Percentiles rank a stretch among this genome's conserved stretches.
Conservation (phyloP, 495 filamentous ascomycete genomes). For the Tuber microsphaerosporum region DNA sequence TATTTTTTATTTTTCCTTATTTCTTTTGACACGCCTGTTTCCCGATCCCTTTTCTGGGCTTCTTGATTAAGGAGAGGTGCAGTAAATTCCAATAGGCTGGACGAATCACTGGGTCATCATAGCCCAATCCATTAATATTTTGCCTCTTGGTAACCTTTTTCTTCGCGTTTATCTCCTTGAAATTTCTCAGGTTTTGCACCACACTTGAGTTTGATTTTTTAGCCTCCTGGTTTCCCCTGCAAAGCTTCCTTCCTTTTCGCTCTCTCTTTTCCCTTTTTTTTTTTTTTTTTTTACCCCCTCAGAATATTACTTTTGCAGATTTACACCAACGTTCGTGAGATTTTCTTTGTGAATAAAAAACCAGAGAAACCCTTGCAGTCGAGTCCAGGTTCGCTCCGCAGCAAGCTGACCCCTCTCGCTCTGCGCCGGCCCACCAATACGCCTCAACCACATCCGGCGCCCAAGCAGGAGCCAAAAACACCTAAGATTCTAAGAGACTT, state of each 20-base stretch:
- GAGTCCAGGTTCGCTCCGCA: constrained; percentile 35
- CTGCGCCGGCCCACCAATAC: constrained; percentile 33
- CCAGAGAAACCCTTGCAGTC: constrained; percentile 32
- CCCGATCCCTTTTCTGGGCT: constrained; percentile 40
- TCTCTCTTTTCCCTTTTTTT: constrained; percentile 12
- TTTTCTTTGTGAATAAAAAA: constrained; percentile 4
- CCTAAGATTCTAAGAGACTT: constrained; percentile 27
- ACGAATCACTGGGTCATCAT: constrained; percentile 41
- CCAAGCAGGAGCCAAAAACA: constrained; percentile 31
- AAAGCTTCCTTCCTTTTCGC: constrained; percentile 7
- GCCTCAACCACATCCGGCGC: constrained; percentile 37
- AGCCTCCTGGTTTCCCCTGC: neutral
- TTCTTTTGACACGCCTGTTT: constrained; percentile 38
- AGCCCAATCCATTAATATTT: constrained; percentile 34
- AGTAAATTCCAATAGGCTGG: constrained; percentile 39
- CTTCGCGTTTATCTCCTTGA: neutral
- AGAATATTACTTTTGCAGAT: neutral
- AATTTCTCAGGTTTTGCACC: constrained; percentile 1
- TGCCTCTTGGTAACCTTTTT: constrained; percentile 20
- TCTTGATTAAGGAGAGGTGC: constrained; percentile 31
- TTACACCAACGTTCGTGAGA: constrained; percentile 3
- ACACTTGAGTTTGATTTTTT: neutral
- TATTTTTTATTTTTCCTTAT: constrained; percentile 16
- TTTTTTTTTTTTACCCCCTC: constrained; percentile 8
- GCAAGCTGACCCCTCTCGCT: constrained; percentile 34